Base-by-base conservation (phyloP, 1,139 yeast species). In the Hemisphaericaspora xylofermentans region DNA sequence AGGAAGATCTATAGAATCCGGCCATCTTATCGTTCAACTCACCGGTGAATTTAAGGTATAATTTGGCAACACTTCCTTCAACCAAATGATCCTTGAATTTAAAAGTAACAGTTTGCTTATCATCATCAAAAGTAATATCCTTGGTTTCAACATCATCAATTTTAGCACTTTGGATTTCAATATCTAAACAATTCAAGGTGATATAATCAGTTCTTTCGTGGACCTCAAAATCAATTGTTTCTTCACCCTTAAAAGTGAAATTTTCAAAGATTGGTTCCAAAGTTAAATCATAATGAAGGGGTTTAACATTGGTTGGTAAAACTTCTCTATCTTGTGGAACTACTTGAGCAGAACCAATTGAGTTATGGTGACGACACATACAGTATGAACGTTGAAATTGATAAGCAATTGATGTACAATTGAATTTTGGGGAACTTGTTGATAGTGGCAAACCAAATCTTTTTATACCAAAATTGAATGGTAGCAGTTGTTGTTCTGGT, bases 1-100 rank as follows among this genome's bases (percentile, higher is more conserved):
- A 88, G 35, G 78, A 66, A 5, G 95, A 85, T 52, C 87, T 74
- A 68, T 88, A 88, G 66, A 88, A 88, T 6, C 95, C 96, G 30
- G 88, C 87, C 95, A 88, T 86, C 56, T 82, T 79, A 55, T 85
- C 86, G 58, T 84, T 84, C 63, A 87, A 76, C 35, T 68, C 74
- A 55, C 95, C 95, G 36, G 79, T 73, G 62, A 84, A 88, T 39
- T 70, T 69, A 49, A 87, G 64, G 45, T 69, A 65, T 50, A 88
- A 67, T 21, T 52, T 46, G 33, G 71, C 72, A 22, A 59, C 58
- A 36, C 76, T 46, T 24, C 80, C 84, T 27, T 62, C 58, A 2
- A 60, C 53, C 43, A 86, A 66, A 18, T 69, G 60, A 34, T 78
- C 75, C 13, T 64, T 61, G 50, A 88, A 78, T 43, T 67, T 66